Evolutionary conservation across 129 eudicot genomes (phyloP).

Genomic region (Arctium minus): DNA sequence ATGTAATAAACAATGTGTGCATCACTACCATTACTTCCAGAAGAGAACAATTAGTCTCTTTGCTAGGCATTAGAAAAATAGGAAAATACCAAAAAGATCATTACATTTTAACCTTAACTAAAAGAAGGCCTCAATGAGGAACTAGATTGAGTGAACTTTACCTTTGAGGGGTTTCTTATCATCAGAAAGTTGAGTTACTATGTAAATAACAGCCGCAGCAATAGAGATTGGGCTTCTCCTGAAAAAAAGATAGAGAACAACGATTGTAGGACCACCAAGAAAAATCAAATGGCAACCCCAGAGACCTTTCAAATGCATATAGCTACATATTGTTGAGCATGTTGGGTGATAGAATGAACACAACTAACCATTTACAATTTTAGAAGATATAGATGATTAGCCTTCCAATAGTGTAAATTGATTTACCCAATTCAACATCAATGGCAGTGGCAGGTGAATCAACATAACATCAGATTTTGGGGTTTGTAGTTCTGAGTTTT

Average conservation of each 20-base stretch:
- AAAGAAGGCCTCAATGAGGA: neutral
- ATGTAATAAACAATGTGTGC: neutral
- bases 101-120: neutral
- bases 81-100: neutral
- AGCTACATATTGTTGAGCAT: neutral
- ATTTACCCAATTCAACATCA: neutral
- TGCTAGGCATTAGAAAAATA: neutral
- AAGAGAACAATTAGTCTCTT: neutral
- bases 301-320: neutral
- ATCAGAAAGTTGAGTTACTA: slow-evolving; percentile 70
- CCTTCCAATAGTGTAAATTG: neutral
- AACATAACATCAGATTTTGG: neutral
- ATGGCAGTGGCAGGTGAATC: neutral
- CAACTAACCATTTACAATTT: neutral
- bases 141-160: slow-evolving; percentile 14
- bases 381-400: neutral
- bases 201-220: slow-evolving; percentile 85
- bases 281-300: neutral
- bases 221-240: slow-evolving; percentile 90
- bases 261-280: neutral
- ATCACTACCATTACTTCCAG: neutral
- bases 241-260: slow-evolving; percentile 13
- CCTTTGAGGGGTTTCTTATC: slow-evolving; percentile 87
- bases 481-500: neutral
- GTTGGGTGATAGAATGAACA: neutral